Conservation (phyloP, 306 rosid genomes). For the Cucurbita moschata region DNA sequence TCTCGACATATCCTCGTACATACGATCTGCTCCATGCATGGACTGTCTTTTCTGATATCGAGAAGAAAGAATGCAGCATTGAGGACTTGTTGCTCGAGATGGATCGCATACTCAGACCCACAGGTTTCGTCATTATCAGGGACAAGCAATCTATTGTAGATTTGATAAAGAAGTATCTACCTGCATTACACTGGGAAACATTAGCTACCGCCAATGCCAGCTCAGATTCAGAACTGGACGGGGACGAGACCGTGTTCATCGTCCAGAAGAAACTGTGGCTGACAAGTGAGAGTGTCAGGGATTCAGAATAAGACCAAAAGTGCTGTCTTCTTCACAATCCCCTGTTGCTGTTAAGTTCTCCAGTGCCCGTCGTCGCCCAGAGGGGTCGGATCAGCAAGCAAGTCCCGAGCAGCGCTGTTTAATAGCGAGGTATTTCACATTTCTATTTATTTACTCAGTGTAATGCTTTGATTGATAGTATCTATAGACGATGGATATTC, state of each 20-base stretch:
- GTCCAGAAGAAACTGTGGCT: conserved; percentile 86
- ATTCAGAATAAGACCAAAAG: conserved; percentile 28
- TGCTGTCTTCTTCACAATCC: neutral
- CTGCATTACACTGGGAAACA: conserved; percentile 85
- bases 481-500: conserved; percentile 20
- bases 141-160: conserved; percentile 64
- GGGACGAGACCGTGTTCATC: conserved; percentile 42
- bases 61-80: conserved; percentile 53
- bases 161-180: conserved; percentile 45
- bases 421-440: conserved; percentile 10
- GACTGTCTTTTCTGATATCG: conserved; percentile 63
- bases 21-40: conserved; percentile 84
- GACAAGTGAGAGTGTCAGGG: conserved; percentile 54
- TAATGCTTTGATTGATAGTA: conserved; percentile 17
- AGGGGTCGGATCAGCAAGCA: conserved; percentile 20
- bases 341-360: conserved; percentile 11
- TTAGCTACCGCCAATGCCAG: conserved; percentile 38
- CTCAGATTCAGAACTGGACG: conserved; percentile 45
- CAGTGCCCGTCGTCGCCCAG: conserved; percentile 9
- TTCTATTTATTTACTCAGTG: conserved; percentile 5
- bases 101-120: conserved; percentile 79
- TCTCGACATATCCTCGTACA: conserved; percentile 88
- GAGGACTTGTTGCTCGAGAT: conserved; percentile 80
- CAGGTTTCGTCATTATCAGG: conserved; percentile 58
- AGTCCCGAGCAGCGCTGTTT: neutral